Conservation (phyloP, 805 yeast genomes). For the Helenozyma rhizophorensis region DNA sequence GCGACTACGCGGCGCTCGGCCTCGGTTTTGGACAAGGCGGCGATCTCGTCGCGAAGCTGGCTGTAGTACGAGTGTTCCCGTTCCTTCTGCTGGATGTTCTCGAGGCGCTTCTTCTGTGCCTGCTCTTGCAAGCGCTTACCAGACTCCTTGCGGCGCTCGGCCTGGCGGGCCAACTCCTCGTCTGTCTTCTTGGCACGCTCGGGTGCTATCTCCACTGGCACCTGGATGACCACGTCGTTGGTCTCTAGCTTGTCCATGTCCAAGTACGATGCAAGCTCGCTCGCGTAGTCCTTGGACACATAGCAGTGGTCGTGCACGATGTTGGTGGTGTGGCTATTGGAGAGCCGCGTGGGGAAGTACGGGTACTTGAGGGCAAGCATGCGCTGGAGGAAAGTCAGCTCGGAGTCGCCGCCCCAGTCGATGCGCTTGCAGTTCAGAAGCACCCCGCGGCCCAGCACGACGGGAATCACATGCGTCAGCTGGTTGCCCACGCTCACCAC, state of each 20-base stretch:
- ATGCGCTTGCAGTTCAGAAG: constrained; percentile 70
- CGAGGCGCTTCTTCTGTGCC: constrained; percentile 79
- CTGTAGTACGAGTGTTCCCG: constrained; percentile 73
- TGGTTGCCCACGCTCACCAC: constrained; percentile 82
- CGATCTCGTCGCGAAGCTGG: constrained; percentile 50
- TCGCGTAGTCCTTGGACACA: constrained; percentile 61
- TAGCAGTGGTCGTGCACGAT: constrained; percentile 76
- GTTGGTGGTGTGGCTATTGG: constrained; percentile 57
- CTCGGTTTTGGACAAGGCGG: constrained; percentile 47
- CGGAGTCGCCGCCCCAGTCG: constrained; percentile 86
- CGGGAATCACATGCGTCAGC: constrained; percentile 78
- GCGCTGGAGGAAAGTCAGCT: constrained; percentile 58
- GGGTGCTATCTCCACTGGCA: constrained; percentile 60
- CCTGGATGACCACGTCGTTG: constrained; percentile 77
- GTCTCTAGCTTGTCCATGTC: constrained; percentile 59
- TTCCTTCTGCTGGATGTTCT: constrained; percentile 75
- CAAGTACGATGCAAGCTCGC: constrained; percentile 55
- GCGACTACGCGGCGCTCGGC: constrained; percentile 51
- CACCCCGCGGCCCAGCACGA: constrained; percentile 62
- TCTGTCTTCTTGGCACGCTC: constrained; percentile 57
- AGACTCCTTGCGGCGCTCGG: constrained; percentile 76
- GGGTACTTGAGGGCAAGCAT: constrained; percentile 82
- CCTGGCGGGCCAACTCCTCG: constrained; percentile 73
- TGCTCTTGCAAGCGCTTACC: constrained; percentile 90
- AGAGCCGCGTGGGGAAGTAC: constrained; percentile 74